Evolutionary conservation across 768 basidiomycete species (phyloP).

Genomic region (Podaxis sp.): DNA sequence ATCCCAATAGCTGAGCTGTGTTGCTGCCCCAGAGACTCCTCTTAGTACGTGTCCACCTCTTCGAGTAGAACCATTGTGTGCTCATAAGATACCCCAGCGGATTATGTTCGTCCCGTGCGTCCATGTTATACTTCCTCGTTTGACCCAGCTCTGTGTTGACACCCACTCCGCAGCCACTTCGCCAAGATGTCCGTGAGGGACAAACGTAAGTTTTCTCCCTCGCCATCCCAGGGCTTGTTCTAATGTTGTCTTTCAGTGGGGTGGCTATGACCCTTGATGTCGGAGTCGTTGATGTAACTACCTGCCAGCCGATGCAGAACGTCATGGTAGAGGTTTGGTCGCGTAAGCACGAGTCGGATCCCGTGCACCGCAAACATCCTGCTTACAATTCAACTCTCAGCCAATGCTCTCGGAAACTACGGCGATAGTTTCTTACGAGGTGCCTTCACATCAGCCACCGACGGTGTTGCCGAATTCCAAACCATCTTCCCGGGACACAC

Average conservation of each 20-base stretch:
- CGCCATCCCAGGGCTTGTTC: no score
- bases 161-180: not conserved
- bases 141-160: not conserved
- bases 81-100: not conserved
- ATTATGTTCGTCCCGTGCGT: conserved; percentile 9
- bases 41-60: conserved; percentile 1
- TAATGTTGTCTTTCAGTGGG: conserved; percentile 23
- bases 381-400: not conserved
- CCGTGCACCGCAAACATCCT: not conserved
- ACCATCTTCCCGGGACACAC: conserved; percentile 34
- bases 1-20: conserved; percentile 10
- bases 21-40: conserved; percentile 10
- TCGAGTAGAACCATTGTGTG: not conserved
- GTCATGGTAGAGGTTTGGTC: conserved; percentile 39
- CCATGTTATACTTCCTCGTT: not conserved
- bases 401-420: conserved; percentile 17
- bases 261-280: conserved; percentile 35
- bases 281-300: conserved; percentile 35
- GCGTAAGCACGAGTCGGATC: not conserved
- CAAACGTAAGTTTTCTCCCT: conserved; percentile 1
- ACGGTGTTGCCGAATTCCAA: conserved; percentile 32
- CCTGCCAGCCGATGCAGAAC: conserved; percentile 34
- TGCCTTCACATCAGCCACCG: conserved; percentile 27
- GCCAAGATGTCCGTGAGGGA: conserved; percentile 8
- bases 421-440: conserved; percentile 34